Evolutionary conservation across 2,329 filamentous ascomycete species (phyloP).

Genomic region (Fusarium napiforme): DNA sequence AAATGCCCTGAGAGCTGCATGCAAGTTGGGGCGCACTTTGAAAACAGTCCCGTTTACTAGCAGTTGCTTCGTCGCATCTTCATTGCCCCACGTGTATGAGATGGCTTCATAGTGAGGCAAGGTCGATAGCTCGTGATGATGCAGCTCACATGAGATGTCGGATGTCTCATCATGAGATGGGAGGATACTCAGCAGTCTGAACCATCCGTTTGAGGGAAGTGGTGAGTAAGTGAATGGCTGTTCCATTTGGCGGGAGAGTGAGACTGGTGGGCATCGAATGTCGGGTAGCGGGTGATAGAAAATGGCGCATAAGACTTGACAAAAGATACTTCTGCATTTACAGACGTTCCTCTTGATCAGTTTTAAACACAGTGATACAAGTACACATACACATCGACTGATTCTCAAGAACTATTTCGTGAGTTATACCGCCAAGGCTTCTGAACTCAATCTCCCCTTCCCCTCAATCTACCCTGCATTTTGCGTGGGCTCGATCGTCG

Average conservation of each 20-base stretch:
- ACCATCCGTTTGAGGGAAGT: background rate
- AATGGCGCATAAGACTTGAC: background rate
- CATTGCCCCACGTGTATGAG: constrained; percentile 10
- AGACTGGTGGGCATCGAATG: background rate
- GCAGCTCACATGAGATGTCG: background rate
- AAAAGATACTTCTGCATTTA: background rate
- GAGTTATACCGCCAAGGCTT: background rate
- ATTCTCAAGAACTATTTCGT: fast-evolving
- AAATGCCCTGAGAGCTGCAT: background rate
- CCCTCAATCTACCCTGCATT: background rate
- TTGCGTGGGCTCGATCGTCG: background rate
- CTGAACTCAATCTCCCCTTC: background rate
- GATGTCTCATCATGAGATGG: background rate
- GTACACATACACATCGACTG: fast-evolving
- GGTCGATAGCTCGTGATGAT: background rate
- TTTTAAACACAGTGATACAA: no score
- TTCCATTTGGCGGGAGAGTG: background rate
- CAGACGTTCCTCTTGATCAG: fast-evolving
- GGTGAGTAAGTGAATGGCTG: background rate
- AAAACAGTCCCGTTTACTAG: background rate
- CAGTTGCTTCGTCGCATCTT: background rate
- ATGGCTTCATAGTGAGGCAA: constrained; percentile 8
- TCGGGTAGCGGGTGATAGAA: background rate
- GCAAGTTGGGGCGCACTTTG: background rate
- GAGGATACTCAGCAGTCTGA: background rate